phyloP scores from a whole-genome alignment of 2,329 filamentous ascomycete species.

The Fusarium mexicanum region DNA sequence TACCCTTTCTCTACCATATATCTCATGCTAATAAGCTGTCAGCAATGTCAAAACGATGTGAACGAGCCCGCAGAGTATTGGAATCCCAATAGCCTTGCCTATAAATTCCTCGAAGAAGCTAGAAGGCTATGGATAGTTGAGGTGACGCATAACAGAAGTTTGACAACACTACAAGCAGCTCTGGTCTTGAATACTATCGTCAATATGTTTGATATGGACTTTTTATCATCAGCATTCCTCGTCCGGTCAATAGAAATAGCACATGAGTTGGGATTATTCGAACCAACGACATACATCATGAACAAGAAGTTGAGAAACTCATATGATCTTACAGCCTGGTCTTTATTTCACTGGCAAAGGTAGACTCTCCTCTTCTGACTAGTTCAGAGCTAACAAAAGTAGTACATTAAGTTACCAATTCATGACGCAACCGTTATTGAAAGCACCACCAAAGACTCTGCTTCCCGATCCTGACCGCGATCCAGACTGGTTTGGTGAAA shows the following conservation, averaged over 20 bases:
- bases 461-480: neutral
- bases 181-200: neutral
- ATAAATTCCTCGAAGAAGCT: slow-evolving; percentile 9
- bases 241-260: neutral
- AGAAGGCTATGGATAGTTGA: slow-evolving; percentile 4
- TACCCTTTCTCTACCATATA: fast-evolving
- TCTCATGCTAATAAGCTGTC: fast-evolving
- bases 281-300: slow-evolving; percentile 1
- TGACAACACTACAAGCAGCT: slow-evolving; percentile 6
- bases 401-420: slow-evolving; percentile 5
- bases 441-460: neutral
- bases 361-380: neutral
- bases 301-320: neutral
- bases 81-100: neutral
- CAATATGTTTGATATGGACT: slow-evolving; percentile 15
- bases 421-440: neutral
- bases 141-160: neutral
- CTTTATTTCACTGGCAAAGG: slow-evolving; percentile 17
- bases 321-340: slow-evolving; percentile 14
- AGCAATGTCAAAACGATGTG: slow-evolving; percentile 2
- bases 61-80: slow-evolving; percentile 7
- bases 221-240: neutral
- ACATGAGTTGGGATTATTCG: neutral
- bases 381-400: no score
- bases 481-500: slow-evolving; percentile 2